These are phyloP conservation scores for Cadophora sp. DNA, from an alignment of 2,329 filamentous ascomycete species.

Conservation along the genomic window DNA sequence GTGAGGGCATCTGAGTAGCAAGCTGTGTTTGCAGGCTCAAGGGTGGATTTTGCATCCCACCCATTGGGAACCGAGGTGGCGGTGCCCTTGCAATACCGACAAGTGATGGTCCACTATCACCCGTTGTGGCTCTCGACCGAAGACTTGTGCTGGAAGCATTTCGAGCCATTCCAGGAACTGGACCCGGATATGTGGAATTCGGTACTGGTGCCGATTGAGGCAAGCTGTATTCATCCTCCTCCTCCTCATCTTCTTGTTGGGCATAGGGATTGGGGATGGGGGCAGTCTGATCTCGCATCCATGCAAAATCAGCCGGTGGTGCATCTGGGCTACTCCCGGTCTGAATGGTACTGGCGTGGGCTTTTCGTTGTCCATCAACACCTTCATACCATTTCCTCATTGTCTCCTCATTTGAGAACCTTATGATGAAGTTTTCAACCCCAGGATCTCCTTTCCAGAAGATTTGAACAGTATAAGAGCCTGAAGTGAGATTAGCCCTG, in stretches of 20 bases:
- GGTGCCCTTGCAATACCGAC: conserved; percentile 64
- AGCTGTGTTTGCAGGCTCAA: conserved; percentile 73
- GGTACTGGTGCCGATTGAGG: conserved; percentile 43
- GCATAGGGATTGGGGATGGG: conserved; percentile 84
- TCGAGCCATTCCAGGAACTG: conserved; percentile 63
- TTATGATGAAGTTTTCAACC: conserved; percentile 95
- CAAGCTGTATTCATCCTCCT: conserved; percentile 57
- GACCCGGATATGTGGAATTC: conserved; percentile 45
- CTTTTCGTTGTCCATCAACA: conserved; percentile 78
- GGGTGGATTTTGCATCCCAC: conserved; percentile 58
- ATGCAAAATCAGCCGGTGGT: conserved; percentile 73
- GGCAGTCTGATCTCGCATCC: conserved; percentile 71
- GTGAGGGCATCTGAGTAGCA: conserved; percentile 46
- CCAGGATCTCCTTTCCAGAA: conserved; percentile 98
- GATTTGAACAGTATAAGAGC: conserved; percentile 94
- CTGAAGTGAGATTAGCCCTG: conserved; percentile 51
- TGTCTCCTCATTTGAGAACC: conserved; percentile 87
- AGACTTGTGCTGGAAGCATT: conserved; percentile 79
- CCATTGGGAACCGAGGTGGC: conserved; percentile 72
- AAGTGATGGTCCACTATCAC: conserved; percentile 68
- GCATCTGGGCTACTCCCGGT: conserved; percentile 52
- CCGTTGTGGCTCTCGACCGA: conserved; percentile 77
- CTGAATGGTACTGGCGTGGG: conserved; percentile 57
- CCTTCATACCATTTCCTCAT: conserved; percentile 92
- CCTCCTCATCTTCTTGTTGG: conserved; percentile 67